Conservation (phyloP, 805 yeast species). For the Priceomyces haplophilus region DNA sequence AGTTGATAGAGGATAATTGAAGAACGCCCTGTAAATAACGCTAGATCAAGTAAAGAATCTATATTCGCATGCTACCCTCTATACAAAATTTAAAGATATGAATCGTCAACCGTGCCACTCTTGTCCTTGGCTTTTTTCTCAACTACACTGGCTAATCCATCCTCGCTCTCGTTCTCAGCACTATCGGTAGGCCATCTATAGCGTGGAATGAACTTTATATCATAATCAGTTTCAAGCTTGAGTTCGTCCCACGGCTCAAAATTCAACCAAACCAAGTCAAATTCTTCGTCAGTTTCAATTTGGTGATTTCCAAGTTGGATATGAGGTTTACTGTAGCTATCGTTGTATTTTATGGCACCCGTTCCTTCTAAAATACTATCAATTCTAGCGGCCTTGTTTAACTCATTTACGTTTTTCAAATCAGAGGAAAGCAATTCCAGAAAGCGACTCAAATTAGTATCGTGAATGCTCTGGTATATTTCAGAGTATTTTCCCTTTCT, state of each 20-base stretch:
- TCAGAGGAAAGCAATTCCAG: conserved; percentile 21
- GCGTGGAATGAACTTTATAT: conserved; percentile 36
- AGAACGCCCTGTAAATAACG: conserved; percentile 7
- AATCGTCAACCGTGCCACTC: conserved; percentile 4
- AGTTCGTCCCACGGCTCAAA: conserved; percentile 48
- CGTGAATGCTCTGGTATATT: conserved; percentile 25
- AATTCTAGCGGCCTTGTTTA: conserved; percentile 35
- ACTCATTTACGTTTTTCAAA: conserved; percentile 31
- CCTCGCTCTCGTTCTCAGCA: conserved; percentile 8
- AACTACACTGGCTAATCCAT: conserved; percentile 5
- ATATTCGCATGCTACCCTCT: conserved; percentile 1
- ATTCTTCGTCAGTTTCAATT: conserved; percentile 39
- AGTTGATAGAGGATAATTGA: conserved; percentile 24
- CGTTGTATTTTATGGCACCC: conserved; percentile 20
- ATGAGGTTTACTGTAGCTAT: conserved; percentile 32
- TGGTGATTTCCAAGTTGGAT: conserved; percentile 35
- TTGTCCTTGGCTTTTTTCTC: conserved; percentile 1
- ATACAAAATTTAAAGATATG: conserved; percentile 6
- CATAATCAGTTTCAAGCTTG: conserved; percentile 36
- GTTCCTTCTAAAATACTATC: conserved; percentile 34
- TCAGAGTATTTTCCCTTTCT: conserved; percentile 27
- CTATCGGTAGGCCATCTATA: conserved; percentile 12
- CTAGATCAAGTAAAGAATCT: not conserved
- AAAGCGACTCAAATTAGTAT: conserved; percentile 20
- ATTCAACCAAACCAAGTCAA: conserved; percentile 41